Percentiles rank a stretch among this genome's conserved stretches.
Conservation (phyloP, 352 stramenopile species). For the Pythium biforme region DNA sequence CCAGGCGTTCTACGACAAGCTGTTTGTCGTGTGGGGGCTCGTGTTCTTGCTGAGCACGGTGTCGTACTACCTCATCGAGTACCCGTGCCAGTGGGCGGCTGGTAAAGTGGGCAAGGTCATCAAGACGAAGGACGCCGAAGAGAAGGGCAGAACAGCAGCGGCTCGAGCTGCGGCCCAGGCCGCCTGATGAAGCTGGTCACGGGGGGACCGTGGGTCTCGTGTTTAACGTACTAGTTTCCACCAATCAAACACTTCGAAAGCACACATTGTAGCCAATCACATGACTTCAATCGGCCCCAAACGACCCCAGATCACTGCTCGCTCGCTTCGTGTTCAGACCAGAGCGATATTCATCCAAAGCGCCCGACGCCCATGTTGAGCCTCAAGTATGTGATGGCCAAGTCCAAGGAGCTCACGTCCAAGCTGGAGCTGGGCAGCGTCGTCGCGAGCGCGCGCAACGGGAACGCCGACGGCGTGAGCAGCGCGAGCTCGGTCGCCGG, state of each 20-base stretch:
- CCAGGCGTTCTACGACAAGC: slow-evolving; percentile 32
- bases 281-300: not conserved
- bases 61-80: slow-evolving; percentile 37
- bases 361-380: slow-evolving; percentile 39
- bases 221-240: no score
- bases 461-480: slow-evolving; percentile 11
- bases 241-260: not conserved
- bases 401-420: slow-evolving; percentile 68
- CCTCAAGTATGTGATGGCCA: slow-evolving; percentile 75
- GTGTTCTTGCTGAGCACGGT: slow-evolving; percentile 29
- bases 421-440: slow-evolving; percentile 45
- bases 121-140: slow-evolving; percentile 5
- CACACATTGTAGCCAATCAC: not conserved
- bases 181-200: no score
- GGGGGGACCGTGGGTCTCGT: no score
- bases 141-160: not conserved
- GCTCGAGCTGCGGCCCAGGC: no score
- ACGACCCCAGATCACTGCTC: not conserved
- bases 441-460: slow-evolving; percentile 9
- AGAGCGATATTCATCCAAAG: not conserved
- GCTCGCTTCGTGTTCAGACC: not conserved
- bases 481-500: slow-evolving; percentile 22
- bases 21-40: slow-evolving; percentile 35
- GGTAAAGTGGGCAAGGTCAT: slow-evolving; percentile 4
- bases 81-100: slow-evolving; percentile 27